Percentiles rank a stretch among this genome's conserved stretches.
Conservation (phyloP, 345 rosid species). For the Pistacia integerrima region DNA sequence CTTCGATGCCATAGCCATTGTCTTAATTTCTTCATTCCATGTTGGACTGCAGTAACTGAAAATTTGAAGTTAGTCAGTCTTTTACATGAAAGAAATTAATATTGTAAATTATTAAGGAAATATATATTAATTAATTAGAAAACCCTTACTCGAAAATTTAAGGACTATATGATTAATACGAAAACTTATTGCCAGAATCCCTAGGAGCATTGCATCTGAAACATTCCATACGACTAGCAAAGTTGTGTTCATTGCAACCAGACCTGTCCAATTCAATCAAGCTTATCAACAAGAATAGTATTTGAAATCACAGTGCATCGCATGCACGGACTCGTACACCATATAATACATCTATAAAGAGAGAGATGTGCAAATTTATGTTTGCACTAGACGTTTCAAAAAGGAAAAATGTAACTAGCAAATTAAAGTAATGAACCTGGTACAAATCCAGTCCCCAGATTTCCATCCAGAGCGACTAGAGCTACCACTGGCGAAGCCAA, state of each 20-base stretch:
- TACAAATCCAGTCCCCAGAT: conserved; percentile 84
- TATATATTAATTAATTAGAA: too few relatives aligned
- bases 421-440: conserved; percentile 37
- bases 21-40: conserved; percentile 19
- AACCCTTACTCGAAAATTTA: conserved; percentile 17
- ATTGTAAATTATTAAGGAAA: neutral
- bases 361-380: too few relatives aligned
- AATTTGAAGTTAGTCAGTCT: neutral
- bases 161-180: conserved; percentile 30
- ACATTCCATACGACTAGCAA: conserved; percentile 89
- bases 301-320: neutral
- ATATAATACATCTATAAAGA: too few relatives aligned
- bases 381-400: too few relatives aligned
- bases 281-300: neutral
- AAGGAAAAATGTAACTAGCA: neutral
- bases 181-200: conserved; percentile 43
- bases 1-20: neutral
- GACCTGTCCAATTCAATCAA: conserved; percentile 35
- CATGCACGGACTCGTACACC: neutral
- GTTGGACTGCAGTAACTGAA: conserved; percentile 14
- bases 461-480: conserved; percentile 69
- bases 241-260: conserved; percentile 92
- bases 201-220: conserved; percentile 92
- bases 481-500: conserved; percentile 44
- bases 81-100: neutral